Percentiles rank a stretch among this genome's conserved stretches.
These are phyloP conservation scores for Linum usitatissimum DNA, from an alignment of 345 rosid genomes.

Conservation along the genomic window DNA sequence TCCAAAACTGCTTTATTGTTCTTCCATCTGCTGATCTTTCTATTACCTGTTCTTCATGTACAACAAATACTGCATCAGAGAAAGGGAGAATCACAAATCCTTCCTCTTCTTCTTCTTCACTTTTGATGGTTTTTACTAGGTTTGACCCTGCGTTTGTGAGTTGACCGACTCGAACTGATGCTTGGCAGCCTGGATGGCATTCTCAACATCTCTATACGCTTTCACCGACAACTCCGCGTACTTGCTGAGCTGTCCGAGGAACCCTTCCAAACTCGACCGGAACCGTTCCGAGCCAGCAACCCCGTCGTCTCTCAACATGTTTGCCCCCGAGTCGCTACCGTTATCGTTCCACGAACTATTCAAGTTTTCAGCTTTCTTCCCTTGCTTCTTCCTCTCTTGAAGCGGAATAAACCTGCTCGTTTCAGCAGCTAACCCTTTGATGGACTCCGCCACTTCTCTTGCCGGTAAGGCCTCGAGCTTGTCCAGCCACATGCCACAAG, in stretches of 20 bases:
- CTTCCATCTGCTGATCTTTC: not conserved
- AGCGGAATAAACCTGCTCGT: slow-evolving; percentile 51
- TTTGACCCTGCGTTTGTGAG: slow-evolving; percentile 18
- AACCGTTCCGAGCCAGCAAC: slow-evolving; percentile 46
- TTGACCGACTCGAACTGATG: slow-evolving; percentile 19
- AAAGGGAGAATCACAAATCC: not conserved
- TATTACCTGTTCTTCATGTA: not conserved
- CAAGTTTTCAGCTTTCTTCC: slow-evolving; percentile 22
- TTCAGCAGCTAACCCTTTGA: slow-evolving; percentile 53
- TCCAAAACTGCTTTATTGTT: not conserved
- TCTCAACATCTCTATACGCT: slow-evolving; percentile 38
- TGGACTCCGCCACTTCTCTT: slow-evolving; percentile 54
- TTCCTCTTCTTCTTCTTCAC: not conserved
- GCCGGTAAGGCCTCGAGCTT: slow-evolving; percentile 34
- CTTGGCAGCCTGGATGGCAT: slow-evolving; percentile 41
- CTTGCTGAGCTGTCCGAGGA: slow-evolving; percentile 38
- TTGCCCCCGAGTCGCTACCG: slow-evolving; percentile 24
- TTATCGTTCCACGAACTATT: slow-evolving; percentile 22
- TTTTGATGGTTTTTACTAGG: not conserved
- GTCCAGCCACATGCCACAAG: slow-evolving; percentile 66
- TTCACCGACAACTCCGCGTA: slow-evolving; percentile 46
- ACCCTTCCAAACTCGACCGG: slow-evolving; percentile 40
- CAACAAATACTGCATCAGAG: not conserved
- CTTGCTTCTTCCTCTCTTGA: slow-evolving; percentile 60
- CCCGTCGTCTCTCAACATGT: slow-evolving; percentile 40